These are phyloP conservation scores for Sporothrix variecibatus DNA, from an alignment of 2,329 filamentous ascomycete genomes.

Conservation along the genomic window DNA sequence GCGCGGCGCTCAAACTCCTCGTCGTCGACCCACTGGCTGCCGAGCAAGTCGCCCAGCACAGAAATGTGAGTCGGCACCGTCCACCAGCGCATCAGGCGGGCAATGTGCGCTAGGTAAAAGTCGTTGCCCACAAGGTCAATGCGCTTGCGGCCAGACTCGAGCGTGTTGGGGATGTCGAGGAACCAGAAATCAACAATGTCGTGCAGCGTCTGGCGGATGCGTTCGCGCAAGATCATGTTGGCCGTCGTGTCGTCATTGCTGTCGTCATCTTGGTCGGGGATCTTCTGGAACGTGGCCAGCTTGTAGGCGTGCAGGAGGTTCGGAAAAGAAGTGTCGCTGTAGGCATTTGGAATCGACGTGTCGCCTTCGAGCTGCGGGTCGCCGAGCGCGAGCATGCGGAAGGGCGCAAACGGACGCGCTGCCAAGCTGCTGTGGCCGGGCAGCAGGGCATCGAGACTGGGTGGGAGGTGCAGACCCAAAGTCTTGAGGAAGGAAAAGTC, in stretches of 20 bases:
- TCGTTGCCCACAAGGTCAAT: constrained; percentile 93
- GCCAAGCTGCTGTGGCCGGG: constrained; percentile 30
- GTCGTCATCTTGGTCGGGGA: not conserved
- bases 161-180: constrained; percentile 67
- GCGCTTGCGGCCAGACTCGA: constrained; percentile 72
- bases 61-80: constrained; percentile 80
- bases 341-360: constrained; percentile 69
- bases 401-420: constrained; percentile 60
- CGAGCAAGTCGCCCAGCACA: constrained; percentile 86
- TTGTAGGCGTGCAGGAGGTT: constrained; percentile 51
- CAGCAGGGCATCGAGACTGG: constrained; percentile 9
- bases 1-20: constrained; percentile 77
- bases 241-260: constrained; percentile 36
- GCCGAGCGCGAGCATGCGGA: constrained; percentile 82
- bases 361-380: constrained; percentile 95
- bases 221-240: constrained; percentile 52
- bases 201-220: constrained; percentile 56
- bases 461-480: constrained; percentile 41
- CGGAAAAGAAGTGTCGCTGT: constrained; percentile 53
- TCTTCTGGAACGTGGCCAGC: constrained; percentile 48
- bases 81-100: constrained; percentile 82
- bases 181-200: constrained; percentile 62
- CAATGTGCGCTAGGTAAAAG: constrained; percentile 91
- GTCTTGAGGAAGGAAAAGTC: constrained; percentile 43
- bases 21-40: constrained; percentile 92